Conservation (phyloP, 306 rosid genomes). For the Malus orientalis region DNA sequence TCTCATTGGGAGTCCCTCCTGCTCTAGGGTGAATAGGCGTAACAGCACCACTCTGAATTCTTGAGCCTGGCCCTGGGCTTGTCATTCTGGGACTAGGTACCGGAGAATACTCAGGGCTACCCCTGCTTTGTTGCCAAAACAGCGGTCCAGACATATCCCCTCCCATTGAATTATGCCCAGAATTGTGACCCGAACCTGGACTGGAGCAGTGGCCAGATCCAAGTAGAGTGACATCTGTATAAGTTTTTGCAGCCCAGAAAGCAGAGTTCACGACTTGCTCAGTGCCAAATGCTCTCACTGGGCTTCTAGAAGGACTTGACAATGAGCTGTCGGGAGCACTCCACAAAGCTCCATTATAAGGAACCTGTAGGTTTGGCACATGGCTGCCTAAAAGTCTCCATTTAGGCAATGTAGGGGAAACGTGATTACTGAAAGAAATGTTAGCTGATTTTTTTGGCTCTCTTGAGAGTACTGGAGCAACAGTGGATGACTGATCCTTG, state of each 20-base stretch:
- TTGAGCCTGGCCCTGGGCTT: conserved; percentile 88
- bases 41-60: conserved; percentile 98
- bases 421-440: conserved; percentile 43
- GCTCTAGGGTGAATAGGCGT: conserved; percentile 96
- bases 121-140: conserved; percentile 58
- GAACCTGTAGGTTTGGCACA: conserved; percentile 83
- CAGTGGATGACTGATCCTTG: conserved; percentile 58
- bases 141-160: conserved; percentile 83
- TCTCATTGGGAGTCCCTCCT: conserved; percentile 54
- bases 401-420: conserved; percentile 59
- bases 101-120: conserved; percentile 66
- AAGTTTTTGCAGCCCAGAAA: conserved; percentile 45
- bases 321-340: conserved; percentile 87
- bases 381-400: conserved; percentile 70
- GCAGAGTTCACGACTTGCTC: conserved; percentile 52
- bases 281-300: conserved; percentile 44
- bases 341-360: conserved; percentile 68
- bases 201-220: conserved; percentile 98
- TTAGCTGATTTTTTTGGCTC: conserved; percentile 49
- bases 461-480: conserved; percentile 41
- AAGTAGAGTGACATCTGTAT: conserved; percentile 39
- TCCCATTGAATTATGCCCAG: conserved; percentile 98
- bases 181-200: conserved; percentile 97
- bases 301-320: conserved; percentile 77
- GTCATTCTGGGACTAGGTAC: conserved; percentile 59